Evolutionary conservation across 2,329 filamentous ascomycete genomes (phyloP).

Genomic region (Cladosporium cucumerinum): DNA sequence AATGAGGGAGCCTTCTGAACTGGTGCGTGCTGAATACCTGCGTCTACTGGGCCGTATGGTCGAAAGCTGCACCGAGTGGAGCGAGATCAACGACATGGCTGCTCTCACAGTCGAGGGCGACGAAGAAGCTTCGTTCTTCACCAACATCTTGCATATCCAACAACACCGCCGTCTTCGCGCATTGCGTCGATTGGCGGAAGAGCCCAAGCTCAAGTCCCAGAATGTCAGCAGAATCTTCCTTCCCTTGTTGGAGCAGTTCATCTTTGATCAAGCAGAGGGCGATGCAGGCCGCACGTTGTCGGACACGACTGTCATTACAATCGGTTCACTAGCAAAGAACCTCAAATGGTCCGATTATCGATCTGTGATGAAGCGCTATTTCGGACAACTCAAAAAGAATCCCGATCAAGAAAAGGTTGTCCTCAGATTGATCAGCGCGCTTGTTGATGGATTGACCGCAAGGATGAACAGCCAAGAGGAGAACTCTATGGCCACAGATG

Average conservation of each 20-base stretch:
- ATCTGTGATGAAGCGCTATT: constrained; percentile 77
- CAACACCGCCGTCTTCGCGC: constrained; percentile 82
- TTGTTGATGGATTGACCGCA: constrained; percentile 67
- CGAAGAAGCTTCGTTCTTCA: constrained; percentile 84
- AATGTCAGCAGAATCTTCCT: constrained; percentile 86
- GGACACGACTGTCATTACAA: constrained; percentile 78
- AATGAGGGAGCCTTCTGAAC: constrained; percentile 69
- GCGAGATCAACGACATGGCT: constrained; percentile 69
- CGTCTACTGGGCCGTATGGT: constrained; percentile 76
- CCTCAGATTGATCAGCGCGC: constrained; percentile 73
- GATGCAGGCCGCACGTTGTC: constrained; percentile 75
- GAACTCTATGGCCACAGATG: background rate
- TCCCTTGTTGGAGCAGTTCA: constrained; percentile 88
- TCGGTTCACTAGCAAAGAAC: constrained; percentile 69
- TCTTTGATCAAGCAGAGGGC: constrained; percentile 79
- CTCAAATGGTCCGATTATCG: constrained; percentile 91
- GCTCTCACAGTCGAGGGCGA: constrained; percentile 68
- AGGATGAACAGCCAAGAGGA: constrained; percentile 43
- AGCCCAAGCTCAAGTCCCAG: constrained; percentile 68
- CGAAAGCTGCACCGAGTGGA: constrained; percentile 65
- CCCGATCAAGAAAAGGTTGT: constrained; percentile 82
- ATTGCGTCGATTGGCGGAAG: constrained; percentile 69
- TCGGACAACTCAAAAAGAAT: constrained; percentile 75
- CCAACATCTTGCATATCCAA: constrained; percentile 86
- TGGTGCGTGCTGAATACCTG: constrained; percentile 78